These are phyloP conservation scores for Mycena rebaudengoi DNA, from an alignment of 768 basidiomycete genomes.

Conservation along the genomic window DNA sequence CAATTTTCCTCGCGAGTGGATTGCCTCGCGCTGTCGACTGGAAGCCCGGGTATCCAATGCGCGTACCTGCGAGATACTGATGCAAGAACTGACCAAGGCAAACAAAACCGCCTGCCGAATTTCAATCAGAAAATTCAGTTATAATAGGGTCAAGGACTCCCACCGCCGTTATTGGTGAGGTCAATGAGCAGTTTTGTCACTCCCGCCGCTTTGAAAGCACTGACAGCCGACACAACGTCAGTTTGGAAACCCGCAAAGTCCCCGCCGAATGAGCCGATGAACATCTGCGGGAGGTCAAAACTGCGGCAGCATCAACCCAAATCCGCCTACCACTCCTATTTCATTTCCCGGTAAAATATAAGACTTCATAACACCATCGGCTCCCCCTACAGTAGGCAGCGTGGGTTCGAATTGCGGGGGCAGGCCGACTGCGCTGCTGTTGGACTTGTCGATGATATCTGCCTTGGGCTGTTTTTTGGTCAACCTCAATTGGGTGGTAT, in stretches of 20 bases:
- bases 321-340: slow-evolving; percentile 60
- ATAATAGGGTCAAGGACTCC: slow-evolving; percentile 14
- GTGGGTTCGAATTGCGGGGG: slow-evolving; percentile 59
- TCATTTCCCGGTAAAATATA: slow-evolving; percentile 62
- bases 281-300: slow-evolving; percentile 51
- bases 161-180: slow-evolving; percentile 69
- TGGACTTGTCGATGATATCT: slow-evolving; percentile 53
- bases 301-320: not conserved
- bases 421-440: slow-evolving; percentile 50
- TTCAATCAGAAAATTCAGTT: slow-evolving; percentile 2
- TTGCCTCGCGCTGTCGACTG: slow-evolving; percentile 62
- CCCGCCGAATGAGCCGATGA: slow-evolving; percentile 64
- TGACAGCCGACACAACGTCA: slow-evolving; percentile 56
- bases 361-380: slow-evolving; percentile 61
- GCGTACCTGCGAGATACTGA: slow-evolving; percentile 59
- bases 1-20: slow-evolving; percentile 65
- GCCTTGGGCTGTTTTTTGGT: slow-evolving; percentile 38
- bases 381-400: slow-evolving; percentile 53
- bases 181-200: slow-evolving; percentile 64
- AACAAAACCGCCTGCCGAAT: slow-evolving; percentile 60
- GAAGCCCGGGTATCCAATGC: slow-evolving; percentile 63
- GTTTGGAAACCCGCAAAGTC: slow-evolving; percentile 61
- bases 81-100: slow-evolving; percentile 71
- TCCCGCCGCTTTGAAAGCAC: slow-evolving; percentile 54
- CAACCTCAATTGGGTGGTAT: not conserved